Base-by-base conservation (phyloP, 2,329 filamentous ascomycete genomes). In the Aspergillus sp. region DNA sequence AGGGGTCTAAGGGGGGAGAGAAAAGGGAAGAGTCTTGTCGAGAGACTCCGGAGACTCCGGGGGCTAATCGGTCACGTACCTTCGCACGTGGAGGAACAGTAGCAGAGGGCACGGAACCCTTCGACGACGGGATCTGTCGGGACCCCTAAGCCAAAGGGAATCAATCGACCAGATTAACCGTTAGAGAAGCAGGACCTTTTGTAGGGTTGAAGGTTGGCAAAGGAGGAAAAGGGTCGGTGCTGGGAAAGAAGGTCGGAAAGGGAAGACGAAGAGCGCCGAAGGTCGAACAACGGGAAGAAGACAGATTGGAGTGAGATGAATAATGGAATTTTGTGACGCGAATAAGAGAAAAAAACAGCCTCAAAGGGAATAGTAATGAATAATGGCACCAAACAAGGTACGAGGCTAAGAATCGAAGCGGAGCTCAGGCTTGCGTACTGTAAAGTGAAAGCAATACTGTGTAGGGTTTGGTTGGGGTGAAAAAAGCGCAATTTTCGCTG, bases 1-100 rank as follows among this genome's bases (percentile, higher is more conserved):
- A 47, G 25, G 23, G 42, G 36, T 21, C n/a, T 30, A 25, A 13
- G 42, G 30, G 41, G 39, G 44, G 44, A 55, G 17, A 36, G 36
- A 47, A 41, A 41, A 30, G 39, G n/a, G 51, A 25, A 21, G 38
- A n/a, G 38, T 42, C 39, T 10, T 36, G 32, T 41, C 32, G 50
- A 53, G 32, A 27, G 44, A 51, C 54, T 55, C 58, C 58, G 59
- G 55, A 52, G 49, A 55, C 57, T 53, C 59, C 50, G 54, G 60
- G 60, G 32, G 39, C 57, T 50, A 39, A 42, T 54, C 49, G 49
- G 56, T 59, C 58, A 61, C 59, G 62, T 64, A 63, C 62, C 60
- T 64, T 62, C 52, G 62, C 62, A 64, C 62, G 62, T 64, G 62
- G 57, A 53, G 54, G 47, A 52, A 42, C 53, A 55, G 39, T 47